Base-by-base conservation (phyloP, 2,329 filamentous ascomycete species). In the Tolypocladium tropicale region DNA sequence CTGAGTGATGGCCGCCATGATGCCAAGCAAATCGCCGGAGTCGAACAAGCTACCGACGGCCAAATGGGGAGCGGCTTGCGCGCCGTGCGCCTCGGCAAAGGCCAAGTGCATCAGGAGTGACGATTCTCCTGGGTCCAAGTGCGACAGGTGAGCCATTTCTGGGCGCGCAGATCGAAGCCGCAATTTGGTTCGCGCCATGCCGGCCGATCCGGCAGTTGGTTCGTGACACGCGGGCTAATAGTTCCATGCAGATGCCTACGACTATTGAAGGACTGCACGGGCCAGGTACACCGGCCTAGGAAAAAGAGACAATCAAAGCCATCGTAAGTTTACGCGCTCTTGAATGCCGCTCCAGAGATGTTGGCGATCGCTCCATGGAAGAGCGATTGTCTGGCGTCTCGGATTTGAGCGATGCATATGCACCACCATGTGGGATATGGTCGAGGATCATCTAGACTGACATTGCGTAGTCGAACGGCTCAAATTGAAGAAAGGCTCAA, bases 301-400 rank as follows among this genome's bases (percentile, higher is more conserved):
- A 80, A 80, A 65, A 80, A 80, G 68, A 70, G 78, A 60, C 73
- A 76, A 34, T 69, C 68, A 36, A 78, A 76, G 57, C 74, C 76
- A 34, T 80, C 77, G 78, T 80, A 67, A 71, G 77, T 73, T n/a
- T 23, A 7, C 6, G 18, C n/a, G 28, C 4, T 3, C 4, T 23
- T 23, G 2, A 23, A 32, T 9, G 6, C 12, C 9, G 9, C 28
- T 11, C 46, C 9, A 2, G 16, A 4, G 12, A 6, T 4, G 11
- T 16, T 28, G 46, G 6, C 46, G n/a, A 16, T 18, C 25, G 6
- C 46, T 9, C 4, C 12, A 2, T 49, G 16, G 3, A 12, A 14
- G 18, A 33, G 46, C n/a, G 16, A 23, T 25, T 11, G 16, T 18
- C 16, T n/a, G 28, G 28, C 46, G 11, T n/a, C 7, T 5, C 14